phyloP scores from a whole-genome alignment of 1,284 basidiomycete species.

The Pyrrhoderma lamaoense region DNA sequence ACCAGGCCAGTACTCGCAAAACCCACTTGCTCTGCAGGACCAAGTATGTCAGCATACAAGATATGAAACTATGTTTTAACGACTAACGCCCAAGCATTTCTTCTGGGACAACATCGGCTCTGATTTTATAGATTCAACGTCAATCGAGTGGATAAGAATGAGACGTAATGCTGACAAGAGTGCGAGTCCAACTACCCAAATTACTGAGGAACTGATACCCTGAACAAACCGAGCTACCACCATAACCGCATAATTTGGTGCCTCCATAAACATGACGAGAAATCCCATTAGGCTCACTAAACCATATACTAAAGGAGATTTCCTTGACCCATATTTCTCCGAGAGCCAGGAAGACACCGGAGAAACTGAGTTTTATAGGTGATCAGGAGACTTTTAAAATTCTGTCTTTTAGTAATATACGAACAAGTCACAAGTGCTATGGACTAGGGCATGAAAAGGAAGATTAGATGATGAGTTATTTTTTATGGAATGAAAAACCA shows the following conservation, averaged over 20 bases:
- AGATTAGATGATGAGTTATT: neutral
- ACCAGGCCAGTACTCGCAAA: conserved; percentile 65
- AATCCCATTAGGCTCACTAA: conserved; percentile 49
- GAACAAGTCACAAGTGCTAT: conserved; percentile 12
- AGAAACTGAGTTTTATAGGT: conserved; percentile 40
- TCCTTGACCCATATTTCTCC: conserved; percentile 50
- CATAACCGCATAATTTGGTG: conserved; percentile 65
- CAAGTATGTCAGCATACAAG: neutral
- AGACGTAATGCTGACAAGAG: conserved; percentile 45
- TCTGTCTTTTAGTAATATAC: conserved; percentile 35
- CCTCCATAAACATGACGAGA: conserved; percentile 72
- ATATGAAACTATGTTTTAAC: neutral
- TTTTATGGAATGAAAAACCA: conserved; percentile 21
- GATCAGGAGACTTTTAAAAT: neutral
- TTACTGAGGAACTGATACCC: conserved; percentile 64
- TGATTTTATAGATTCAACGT: conserved; percentile 24
- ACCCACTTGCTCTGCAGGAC: conserved; percentile 55
- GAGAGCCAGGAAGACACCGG: conserved; percentile 64
- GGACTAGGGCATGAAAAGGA: conserved; percentile 1
- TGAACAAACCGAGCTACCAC: conserved; percentile 63
- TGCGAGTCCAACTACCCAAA: conserved; percentile 71
- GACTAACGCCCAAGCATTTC: conserved; percentile 50
- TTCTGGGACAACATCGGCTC: conserved; percentile 64
- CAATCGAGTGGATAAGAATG: conserved; percentile 1
- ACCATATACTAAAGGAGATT: conserved; percentile 53